Conservation (phyloP, 75 land plant species). For the Pinus taeda region DNA sequence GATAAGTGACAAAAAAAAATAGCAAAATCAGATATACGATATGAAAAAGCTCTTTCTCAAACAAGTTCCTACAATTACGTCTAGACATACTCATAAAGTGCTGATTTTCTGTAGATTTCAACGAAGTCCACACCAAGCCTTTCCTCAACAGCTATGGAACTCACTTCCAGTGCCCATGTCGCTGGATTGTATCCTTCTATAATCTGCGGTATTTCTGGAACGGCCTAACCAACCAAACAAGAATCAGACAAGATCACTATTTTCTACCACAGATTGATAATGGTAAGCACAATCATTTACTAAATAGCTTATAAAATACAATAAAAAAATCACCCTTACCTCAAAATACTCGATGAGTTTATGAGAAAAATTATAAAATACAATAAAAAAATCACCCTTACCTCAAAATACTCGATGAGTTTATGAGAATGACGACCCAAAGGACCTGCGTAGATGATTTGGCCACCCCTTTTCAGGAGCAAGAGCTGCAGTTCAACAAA, state of each 20-base stretch:
- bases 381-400: background rate
- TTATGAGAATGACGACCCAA: constrained; percentile 31
- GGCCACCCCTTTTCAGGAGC: constrained; percentile 39
- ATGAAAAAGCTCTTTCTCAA: constrained; percentile 8
- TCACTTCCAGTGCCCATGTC: constrained; percentile 76
- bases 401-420: constrained; percentile 38
- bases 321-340: constrained; percentile 12
- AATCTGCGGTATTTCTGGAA: constrained; percentile 45
- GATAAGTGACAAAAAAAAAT: background rate
- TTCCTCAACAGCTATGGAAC: constrained; percentile 35
- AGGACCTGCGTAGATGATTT: constrained; percentile 39
- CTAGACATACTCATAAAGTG: constrained; percentile 35
- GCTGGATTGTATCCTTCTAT: constrained; percentile 71
- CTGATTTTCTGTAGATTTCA: constrained; percentile 51
- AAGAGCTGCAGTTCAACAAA: constrained; percentile 23
- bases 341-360: constrained; percentile 34
- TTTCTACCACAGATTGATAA: background rate
- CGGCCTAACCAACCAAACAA: constrained; percentile 22
- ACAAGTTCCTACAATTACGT: background rate
- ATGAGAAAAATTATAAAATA: constrained; percentile 12
- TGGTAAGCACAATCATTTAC: background rate
- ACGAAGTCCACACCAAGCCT: constrained; percentile 50
- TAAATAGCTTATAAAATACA: too few species aligned
- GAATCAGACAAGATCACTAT: background rate
- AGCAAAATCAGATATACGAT: constrained; percentile 26